These are phyloP conservation scores for Rubus parviflorus DNA, from an alignment of 306 rosid genomes.

Conservation along the genomic window DNA sequence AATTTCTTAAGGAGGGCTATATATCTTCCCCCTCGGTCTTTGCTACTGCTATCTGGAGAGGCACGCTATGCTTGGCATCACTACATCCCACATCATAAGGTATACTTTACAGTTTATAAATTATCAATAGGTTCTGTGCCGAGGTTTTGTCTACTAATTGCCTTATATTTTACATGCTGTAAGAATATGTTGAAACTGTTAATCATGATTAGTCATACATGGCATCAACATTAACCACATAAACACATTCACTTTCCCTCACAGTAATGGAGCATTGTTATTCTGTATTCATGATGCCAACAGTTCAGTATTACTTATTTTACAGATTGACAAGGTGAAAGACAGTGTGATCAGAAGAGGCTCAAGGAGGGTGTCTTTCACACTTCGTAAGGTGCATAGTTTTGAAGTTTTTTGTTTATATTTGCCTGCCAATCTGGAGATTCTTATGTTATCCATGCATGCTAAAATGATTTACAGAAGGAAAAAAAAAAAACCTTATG, in stretches of 20 bases:
- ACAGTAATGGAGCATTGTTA: neutral
- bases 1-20: constrained; percentile 58
- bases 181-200: neutral
- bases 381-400: constrained; percentile 67
- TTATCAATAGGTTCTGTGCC: neutral
- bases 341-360: constrained; percentile 59
- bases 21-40: constrained; percentile 79
- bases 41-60: constrained; percentile 83
- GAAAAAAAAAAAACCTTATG: neutral
- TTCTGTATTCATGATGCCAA: constrained; percentile 16
- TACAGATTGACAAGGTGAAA: constrained; percentile 72
- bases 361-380: constrained; percentile 86
- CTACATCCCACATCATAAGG: constrained; percentile 94
- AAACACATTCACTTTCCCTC: no score
- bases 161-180: neutral
- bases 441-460: neutral
- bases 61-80: constrained; percentile 93
- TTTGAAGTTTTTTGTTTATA: constrained; percentile 9
- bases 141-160: neutral
- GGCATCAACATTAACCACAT: neutral
- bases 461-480: neutral
- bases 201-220: neutral
- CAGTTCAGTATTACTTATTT: constrained; percentile 13
- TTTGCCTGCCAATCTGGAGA: constrained; percentile 11
- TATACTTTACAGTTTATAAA: constrained; percentile 15